Conservation (phyloP, 106 monocot genomes). For the Dioscorea dumetorum region DNA sequence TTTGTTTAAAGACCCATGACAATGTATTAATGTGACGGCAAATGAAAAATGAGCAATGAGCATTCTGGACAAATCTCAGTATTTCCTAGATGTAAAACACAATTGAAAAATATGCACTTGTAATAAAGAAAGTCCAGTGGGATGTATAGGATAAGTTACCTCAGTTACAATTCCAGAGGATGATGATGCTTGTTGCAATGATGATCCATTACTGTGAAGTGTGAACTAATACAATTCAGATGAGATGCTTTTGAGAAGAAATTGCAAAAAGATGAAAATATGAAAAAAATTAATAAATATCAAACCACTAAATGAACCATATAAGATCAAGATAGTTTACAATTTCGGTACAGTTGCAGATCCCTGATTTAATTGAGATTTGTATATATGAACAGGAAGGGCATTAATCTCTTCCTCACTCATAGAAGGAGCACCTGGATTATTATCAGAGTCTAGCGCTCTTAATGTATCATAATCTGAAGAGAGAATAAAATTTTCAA, state of each 20-base stretch:
- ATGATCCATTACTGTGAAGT: not conserved
- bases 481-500: not conserved
- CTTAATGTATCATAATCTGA: constrained; percentile 95
- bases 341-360: constrained; percentile 24
- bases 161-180: not conserved
- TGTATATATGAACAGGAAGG: constrained; percentile 88
- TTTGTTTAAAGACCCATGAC: no score
- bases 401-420: constrained; percentile 96
- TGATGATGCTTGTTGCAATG: not conserved
- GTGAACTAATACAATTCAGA: not conserved
- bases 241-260: no score
- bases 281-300: constrained; percentile 1
- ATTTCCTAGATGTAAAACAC: no score
- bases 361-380: constrained; percentile 29
- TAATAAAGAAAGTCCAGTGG: no score
- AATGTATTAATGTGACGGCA: no score
- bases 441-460: constrained; percentile 74
- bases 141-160: not conserved
- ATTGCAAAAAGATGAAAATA: no score
- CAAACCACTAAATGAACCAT: no score
- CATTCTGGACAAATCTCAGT: no score
- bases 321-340: constrained; percentile 11
- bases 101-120: no score
- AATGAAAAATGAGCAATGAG: no score
- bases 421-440: constrained; percentile 71